Base-by-base conservation (phyloP, 2,329 filamentous ascomycete genomes). In the Zalaria sp. region DNA sequence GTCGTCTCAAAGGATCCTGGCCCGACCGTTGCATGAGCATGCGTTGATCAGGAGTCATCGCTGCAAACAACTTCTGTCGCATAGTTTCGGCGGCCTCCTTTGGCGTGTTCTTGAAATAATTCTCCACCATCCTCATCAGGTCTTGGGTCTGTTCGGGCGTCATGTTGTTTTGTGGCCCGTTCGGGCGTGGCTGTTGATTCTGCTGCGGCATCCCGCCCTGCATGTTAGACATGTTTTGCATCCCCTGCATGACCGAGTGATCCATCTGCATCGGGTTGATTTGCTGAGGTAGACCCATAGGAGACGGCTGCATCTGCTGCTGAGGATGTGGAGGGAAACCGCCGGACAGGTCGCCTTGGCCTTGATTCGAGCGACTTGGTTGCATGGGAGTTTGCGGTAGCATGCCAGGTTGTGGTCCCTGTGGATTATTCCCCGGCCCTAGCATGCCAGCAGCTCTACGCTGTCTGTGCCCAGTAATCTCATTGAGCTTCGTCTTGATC, bases 221-320 rank as follows among this genome's bases (percentile, higher is more conserved):
- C 49, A 54, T 52, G 45, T 49, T 49, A 38, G 43, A 35, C 40
- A 48, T 49, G 35, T 43, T 44, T n/a, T 32, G 29, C 29, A 32
- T 32, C n/a, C 29, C 29, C 7, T 32, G 29, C 41, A 43, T 43
- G 7, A 29, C 27, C 9, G 18, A 27, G 29, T 32, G 7, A n/a
- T 32, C 29, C 29, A 32, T 32, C 29, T 32, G 29, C 29, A 32
- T 32, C 29, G 29, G 7, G 7, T 7, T 32, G n/a, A 7, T 32
- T 25, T 46, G 46, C 37, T 40, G 42, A 25, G 40, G 36, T 42
- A 52, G 47, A 32, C 60, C 58, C 36, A 73, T 66, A 1, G 68
- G 64, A 2, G 69, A 71, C 3, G 64, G 53, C 47, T 72, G 71
- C 61, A 72, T 66, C 25, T 59, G 67, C 25, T 64, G 66, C 42